Base-by-base conservation (phyloP, 164 flowering plant species). In the Nymphaea thermarum region DNA sequence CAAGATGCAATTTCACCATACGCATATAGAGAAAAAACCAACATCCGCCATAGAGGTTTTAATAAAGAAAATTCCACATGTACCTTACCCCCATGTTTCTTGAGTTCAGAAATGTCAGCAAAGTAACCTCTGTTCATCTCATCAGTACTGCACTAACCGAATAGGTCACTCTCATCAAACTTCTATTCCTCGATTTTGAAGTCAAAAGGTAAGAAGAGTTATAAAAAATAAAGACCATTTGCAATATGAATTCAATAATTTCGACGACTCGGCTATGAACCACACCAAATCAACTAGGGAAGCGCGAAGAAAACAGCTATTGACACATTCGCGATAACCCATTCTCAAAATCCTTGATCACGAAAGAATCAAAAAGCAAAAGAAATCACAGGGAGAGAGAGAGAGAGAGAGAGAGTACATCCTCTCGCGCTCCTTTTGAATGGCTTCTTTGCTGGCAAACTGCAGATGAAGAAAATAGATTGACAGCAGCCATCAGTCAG, bases 71-170 rank as follows among this genome's bases (percentile, higher is more conserved):
- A 64, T 16, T 10, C 3, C 44, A 60, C 36, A 64, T 74, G 43
- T 77, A 95, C 98, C 98, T 95, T 92, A 69, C 98, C 98, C 70
- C 96, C 96, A 79, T 95, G 96, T 72, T 90, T 70, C 80, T 85
- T 82, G 53, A 90, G 76, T 77, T 95, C 99, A 0, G 80, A 63
- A 44, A 88, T 82, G 69, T 95, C 98, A 11, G 89, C 94, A 67
- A 95, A 95, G 77, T 90, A 88, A 43, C 99, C 96, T 76, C 99
- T 80, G 66, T 77, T 95, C 94, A 91, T 82, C 78, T 91, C 99
- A 83, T 95, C 98, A 69, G 74, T 44, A 85, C 98, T 94, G 96
- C 84, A 83, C 89, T 80, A 85, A 73, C 77, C 53, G 68, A 25
- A 25, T 25, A 71, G 66, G 71, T n/a, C 18, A 66, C 57, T 51